Evolutionary conservation across 768 basidiomycete genomes (phyloP).

Genomic region (Boletus eberwhitei): DNA sequence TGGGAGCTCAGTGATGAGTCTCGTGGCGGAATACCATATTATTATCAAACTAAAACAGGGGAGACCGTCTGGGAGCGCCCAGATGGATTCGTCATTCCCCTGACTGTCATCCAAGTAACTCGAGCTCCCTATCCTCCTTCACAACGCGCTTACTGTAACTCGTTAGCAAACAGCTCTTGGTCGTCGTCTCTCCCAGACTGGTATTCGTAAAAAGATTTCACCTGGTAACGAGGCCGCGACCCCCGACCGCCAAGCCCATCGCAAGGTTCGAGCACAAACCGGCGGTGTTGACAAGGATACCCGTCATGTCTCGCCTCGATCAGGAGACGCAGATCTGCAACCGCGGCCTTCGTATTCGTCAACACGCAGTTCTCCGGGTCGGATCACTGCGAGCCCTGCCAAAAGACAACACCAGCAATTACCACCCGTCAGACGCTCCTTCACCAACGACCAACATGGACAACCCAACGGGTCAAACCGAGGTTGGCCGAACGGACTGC

Average conservation of each 20-base stretch:
- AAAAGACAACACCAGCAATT: constrained; percentile 26
- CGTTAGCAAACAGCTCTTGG: constrained; percentile 67
- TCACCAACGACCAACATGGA: constrained; percentile 30
- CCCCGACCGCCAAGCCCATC: constrained; percentile 32
- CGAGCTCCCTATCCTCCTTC: constrained; percentile 1
- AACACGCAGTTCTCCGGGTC: constrained; percentile 33
- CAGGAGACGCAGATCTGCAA: constrained; percentile 23
- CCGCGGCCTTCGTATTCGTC: constrained; percentile 33
- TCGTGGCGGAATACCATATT: constrained; percentile 82
- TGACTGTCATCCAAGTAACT: constrained; percentile 79
- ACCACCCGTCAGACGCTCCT: constrained; percentile 30
- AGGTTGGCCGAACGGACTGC: constrained; percentile 33
- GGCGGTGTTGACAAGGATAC: constrained; percentile 33
- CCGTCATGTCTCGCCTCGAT: constrained; percentile 31
- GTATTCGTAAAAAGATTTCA: constrained; percentile 28
- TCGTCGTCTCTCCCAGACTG: constrained; percentile 62
- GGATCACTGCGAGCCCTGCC: constrained; percentile 24
- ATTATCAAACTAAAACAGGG: constrained; percentile 89
- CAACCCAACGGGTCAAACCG: constrained; percentile 27
- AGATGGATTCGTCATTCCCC: constrained; percentile 83
- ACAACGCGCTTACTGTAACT: constrained; percentile 6
- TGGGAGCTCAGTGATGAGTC: constrained; percentile 91
- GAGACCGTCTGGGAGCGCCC: constrained; percentile 95
- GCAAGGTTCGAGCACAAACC: constrained; percentile 37
- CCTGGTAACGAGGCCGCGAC: constrained; percentile 11